Evolutionary conservation across 345 rosid species (phyloP).

Genomic region (Angophora floribunda): DNA sequence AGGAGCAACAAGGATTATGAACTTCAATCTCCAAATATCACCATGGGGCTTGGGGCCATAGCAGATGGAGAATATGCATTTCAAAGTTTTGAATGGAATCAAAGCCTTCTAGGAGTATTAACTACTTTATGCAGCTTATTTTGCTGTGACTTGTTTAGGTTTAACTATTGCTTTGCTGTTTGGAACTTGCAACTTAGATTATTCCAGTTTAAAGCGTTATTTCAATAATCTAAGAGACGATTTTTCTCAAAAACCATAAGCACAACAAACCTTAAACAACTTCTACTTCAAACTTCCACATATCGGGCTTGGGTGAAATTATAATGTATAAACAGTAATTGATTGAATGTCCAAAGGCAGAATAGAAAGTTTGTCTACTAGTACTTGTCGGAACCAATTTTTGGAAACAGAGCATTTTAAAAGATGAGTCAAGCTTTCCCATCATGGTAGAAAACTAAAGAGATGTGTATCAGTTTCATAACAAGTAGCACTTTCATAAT

Average conservation of each 20-base stretch:
- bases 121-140: not conserved
- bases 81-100: not conserved
- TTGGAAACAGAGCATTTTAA: not conserved
- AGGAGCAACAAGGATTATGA: not conserved
- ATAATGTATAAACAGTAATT: not conserved
- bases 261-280: not conserved
- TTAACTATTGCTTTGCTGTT: not conserved
- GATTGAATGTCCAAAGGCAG: not conserved
- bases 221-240: not conserved
- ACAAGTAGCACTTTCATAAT: not conserved
- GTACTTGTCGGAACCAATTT: not conserved
- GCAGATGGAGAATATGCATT: not conserved
- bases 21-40: not conserved
- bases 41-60: not conserved
- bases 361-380: not conserved
- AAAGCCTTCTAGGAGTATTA: not conserved
- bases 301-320: not conserved
- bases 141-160: not conserved
- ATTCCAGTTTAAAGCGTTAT: not conserved
- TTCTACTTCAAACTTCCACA: not conserved
- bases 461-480: not conserved
- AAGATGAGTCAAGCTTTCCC: not conserved
- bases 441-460: not conserved
- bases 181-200: not conserved
- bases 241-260: not conserved